phyloP scores from a whole-genome alignment of 805 yeast genomes.

The Komagataella mondaviorum region DNA sequence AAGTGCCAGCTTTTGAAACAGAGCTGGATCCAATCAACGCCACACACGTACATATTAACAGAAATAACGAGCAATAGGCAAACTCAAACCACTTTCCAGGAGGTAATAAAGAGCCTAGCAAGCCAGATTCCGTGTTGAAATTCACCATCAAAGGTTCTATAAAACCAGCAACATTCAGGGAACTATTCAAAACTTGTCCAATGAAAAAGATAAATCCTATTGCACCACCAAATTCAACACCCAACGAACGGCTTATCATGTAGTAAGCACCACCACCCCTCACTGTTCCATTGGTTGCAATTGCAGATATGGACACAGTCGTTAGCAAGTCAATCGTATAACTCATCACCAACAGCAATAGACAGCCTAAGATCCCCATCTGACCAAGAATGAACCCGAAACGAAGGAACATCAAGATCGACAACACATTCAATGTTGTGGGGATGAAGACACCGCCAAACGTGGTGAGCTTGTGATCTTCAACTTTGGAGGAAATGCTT shows the following conservation, averaged over 20 bases:
- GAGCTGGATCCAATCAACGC: slow-evolving; percentile 71
- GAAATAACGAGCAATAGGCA: slow-evolving; percentile 54
- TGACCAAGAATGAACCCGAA: slow-evolving; percentile 95
- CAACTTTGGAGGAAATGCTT: neutral
- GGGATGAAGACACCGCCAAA: slow-evolving; percentile 89
- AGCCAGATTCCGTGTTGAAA: slow-evolving; percentile 53
- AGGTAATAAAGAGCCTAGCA: slow-evolving; percentile 45
- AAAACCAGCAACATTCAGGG: slow-evolving; percentile 91
- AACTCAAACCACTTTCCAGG: slow-evolving; percentile 53
- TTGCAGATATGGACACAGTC: slow-evolving; percentile 84
- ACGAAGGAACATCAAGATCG: slow-evolving; percentile 88
- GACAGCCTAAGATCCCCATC: slow-evolving; percentile 75
- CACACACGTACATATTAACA: slow-evolving; percentile 59
- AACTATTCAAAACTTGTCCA: slow-evolving; percentile 87
- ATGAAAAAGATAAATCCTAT: slow-evolving; percentile 89
- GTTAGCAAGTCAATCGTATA: slow-evolving; percentile 77
- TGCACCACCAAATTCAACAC: slow-evolving; percentile 98
- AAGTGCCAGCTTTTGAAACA: slow-evolving; percentile 73
- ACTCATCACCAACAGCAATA: slow-evolving; percentile 53
- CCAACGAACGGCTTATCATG: slow-evolving; percentile 89
- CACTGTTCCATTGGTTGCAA: slow-evolving; percentile 94
- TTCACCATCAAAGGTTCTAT: slow-evolving; percentile 81
- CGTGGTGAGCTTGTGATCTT: slow-evolving; percentile 49
- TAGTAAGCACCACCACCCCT: slow-evolving; percentile 98
- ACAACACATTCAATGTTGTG: slow-evolving; percentile 81